phyloP scores from a whole-genome alignment of 2,329 filamentous ascomycete species.

The Juglanconis oblonga region DNA sequence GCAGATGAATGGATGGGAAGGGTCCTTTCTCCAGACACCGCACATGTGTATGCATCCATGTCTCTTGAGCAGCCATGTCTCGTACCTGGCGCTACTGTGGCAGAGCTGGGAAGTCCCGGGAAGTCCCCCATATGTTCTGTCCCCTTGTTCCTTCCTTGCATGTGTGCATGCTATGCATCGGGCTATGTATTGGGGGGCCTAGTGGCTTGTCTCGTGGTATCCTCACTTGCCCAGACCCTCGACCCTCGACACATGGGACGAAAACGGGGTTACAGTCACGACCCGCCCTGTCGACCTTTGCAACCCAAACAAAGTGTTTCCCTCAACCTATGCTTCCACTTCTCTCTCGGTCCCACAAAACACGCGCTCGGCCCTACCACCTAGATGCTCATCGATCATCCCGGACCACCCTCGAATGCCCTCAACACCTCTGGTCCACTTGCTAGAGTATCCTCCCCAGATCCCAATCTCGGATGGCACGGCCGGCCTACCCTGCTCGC shows the following conservation, averaged over 20 bases:
- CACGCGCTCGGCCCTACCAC: conserved; percentile 1
- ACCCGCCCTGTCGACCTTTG: background rate
- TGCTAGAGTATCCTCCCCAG: background rate
- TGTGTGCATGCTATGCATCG: background rate
- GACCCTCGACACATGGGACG: background rate
- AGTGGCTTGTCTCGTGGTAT: background rate
- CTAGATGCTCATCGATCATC: background rate
- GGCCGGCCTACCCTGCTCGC: background rate
- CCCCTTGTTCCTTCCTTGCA: background rate
- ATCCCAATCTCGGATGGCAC: background rate
- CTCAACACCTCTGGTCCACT: conserved; percentile 1
- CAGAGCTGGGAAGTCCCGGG: no score
- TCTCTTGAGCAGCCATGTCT: background rate
- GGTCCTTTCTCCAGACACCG: background rate
- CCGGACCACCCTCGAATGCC: background rate
- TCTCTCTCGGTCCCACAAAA: background rate
- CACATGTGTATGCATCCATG: background rate
- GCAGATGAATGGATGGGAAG: conserved; percentile 5
- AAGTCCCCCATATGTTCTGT: background rate
- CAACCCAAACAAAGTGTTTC: background rate
- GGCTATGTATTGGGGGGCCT: no score
- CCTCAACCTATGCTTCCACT: background rate
- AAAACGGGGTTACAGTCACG: background rate
- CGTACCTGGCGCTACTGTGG: background rate
- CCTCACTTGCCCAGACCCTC: background rate